phyloP scores from a whole-genome alignment of 148 eudicot genomes.

The Rhododendron kiyosumense region DNA sequence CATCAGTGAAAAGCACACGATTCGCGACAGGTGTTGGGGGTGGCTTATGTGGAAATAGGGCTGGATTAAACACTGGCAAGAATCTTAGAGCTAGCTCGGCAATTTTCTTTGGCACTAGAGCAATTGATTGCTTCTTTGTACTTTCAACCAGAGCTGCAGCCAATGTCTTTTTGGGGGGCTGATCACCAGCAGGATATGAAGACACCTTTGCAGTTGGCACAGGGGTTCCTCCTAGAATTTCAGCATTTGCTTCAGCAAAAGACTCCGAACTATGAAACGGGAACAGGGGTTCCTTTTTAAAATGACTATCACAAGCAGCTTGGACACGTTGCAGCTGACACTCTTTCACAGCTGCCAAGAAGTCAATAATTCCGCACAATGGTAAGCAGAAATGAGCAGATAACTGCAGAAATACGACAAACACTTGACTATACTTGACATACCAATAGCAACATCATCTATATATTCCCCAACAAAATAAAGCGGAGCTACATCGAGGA shows the following conservation, averaged over 20 bases:
- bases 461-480: slow-evolving; percentile 59
- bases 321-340: slow-evolving; percentile 49
- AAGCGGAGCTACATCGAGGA: slow-evolving; percentile 85
- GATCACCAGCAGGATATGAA: slow-evolving; percentile 28
- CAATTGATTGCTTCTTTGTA: slow-evolving; percentile 78
- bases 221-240: slow-evolving; percentile 26
- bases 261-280: slow-evolving; percentile 36
- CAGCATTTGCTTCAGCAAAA: slow-evolving; percentile 34
- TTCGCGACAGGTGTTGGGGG: slow-evolving; percentile 62
- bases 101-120: slow-evolving; percentile 72
- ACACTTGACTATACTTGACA: slow-evolving; percentile 15
- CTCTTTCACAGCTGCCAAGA: slow-evolving; percentile 51
- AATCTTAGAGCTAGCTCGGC: slow-evolving; percentile 66
- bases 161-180: slow-evolving; percentile 63
- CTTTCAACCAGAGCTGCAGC: slow-evolving; percentile 81
- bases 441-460: slow-evolving; percentile 81
- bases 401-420: slow-evolving; percentile 9
- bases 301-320: slow-evolving; percentile 25
- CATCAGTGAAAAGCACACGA: slow-evolving; percentile 87
- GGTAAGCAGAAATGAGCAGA: slow-evolving; percentile 11
- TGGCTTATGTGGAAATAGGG: slow-evolving; percentile 84
- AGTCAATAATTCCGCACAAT: slow-evolving; percentile 21
- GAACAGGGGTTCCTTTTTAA: slow-evolving; percentile 67
- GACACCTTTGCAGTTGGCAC: slow-evolving; percentile 15
- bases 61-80: slow-evolving; percentile 68